A percentile compares a stretch with the other conserved stretches of the same genome.
Evolutionary conservation across 2,329 filamentous ascomycete genomes (phyloP).

Genomic region (Colletotrichum somersetense): DNA sequence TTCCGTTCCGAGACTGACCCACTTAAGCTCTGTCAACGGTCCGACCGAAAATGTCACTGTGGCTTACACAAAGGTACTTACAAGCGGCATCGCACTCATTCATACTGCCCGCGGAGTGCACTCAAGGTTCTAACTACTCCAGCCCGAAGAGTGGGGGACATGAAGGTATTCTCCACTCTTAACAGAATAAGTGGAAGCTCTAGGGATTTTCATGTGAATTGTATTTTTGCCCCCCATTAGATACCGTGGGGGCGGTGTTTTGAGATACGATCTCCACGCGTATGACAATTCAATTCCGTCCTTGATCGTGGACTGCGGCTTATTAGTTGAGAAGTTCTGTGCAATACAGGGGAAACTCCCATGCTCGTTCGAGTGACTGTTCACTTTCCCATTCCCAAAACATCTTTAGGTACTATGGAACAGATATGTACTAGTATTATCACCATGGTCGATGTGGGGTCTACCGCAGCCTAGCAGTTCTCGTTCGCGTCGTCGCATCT

Average conservation of each 20-base stretch:
- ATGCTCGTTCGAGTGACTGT: not conserved
- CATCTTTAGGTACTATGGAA: not conserved
- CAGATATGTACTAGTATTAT: not conserved
- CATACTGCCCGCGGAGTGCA: not conserved
- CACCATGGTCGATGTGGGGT: constrained; percentile 15
- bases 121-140: not conserved
- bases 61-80: no score
- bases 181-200: not conserved
- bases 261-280: not conserved
- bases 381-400: constrained; percentile 8
- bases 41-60: not conserved
- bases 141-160: not conserved
- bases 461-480: constrained; percentile 5
- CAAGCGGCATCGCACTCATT: not conserved
- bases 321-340: no score
- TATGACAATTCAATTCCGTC: no score
- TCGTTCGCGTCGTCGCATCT: constrained; percentile 14
- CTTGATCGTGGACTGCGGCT: no score
- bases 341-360: not conserved
- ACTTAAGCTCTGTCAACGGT: not conserved
- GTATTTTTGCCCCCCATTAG: not conserved
- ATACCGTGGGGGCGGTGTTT: not conserved
- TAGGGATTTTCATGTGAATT: constrained; percentile 11
- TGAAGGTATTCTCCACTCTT: constrained; percentile 5
- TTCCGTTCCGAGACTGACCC: not conserved